Conservation (phyloP, 129 eudicot species). For the Logfia minima region DNA sequence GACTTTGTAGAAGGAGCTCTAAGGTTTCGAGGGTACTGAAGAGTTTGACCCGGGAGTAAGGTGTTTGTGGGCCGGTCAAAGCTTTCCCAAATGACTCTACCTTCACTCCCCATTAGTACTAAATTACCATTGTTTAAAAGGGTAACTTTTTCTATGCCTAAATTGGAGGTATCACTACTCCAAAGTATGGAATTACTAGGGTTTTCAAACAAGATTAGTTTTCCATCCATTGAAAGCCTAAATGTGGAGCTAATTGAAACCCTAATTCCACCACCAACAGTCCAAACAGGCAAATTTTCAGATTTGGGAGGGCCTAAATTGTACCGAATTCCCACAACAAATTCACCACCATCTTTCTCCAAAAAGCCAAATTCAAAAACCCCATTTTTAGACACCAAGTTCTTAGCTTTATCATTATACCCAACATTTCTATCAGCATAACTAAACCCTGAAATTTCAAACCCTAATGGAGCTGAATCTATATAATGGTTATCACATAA, state of each 20-base stretch:
- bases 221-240: slow-evolving; percentile 60
- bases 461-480: slow-evolving; percentile 57
- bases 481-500: slow-evolving; percentile 39
- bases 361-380: slow-evolving; percentile 70
- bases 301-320: slow-evolving; percentile 42
- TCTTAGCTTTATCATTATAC: slow-evolving; percentile 27
- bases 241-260: slow-evolving; percentile 61
- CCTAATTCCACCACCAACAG: slow-evolving; percentile 68
- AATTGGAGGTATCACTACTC: slow-evolving; percentile 68
- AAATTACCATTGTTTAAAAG: slow-evolving; percentile 66
- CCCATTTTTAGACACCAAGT: slow-evolving; percentile 64
- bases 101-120: slow-evolving; percentile 46
- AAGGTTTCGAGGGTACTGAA: slow-evolving; percentile 57
- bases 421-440: slow-evolving; percentile 18
- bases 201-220: slow-evolving; percentile 48
- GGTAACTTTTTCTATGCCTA: slow-evolving; percentile 58
- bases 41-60: slow-evolving; percentile 62
- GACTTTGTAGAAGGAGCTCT: slow-evolving; percentile 56
- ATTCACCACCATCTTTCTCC: slow-evolving; percentile 45
- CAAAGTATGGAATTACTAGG: slow-evolving; percentile 48
- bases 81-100: slow-evolving; percentile 60
- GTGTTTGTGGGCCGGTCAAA: slow-evolving; percentile 65
- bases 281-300: slow-evolving; percentile 67
- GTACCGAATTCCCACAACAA: slow-evolving; percentile 61
- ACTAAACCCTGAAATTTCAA: slow-evolving; percentile 49